Conservation (phyloP, 805 yeast genomes). For the Myxozyma nipponensis region DNA sequence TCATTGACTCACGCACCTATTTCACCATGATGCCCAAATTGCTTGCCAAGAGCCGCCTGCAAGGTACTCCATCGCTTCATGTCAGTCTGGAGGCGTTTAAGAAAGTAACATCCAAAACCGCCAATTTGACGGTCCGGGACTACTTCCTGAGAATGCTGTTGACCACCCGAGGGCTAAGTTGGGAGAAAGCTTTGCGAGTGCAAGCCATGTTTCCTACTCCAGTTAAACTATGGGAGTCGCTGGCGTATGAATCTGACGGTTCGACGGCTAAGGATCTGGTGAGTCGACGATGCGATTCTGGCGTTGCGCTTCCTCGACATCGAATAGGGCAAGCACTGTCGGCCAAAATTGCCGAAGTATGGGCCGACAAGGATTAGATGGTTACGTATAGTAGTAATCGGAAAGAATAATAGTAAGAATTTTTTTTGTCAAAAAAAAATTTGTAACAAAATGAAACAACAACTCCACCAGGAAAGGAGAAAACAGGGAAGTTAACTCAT, state of each 20-base stretch:
- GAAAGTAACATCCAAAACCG: constrained; percentile 63
- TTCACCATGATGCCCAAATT: constrained; percentile 11
- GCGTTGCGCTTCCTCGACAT: constrained; percentile 43
- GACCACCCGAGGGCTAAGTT: constrained; percentile 73
- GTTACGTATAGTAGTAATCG: background rate
- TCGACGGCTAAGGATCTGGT: constrained; percentile 24
- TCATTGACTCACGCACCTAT: constrained; percentile 17
- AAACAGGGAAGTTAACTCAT: too few relatives aligned
- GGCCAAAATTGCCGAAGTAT: constrained; percentile 50
- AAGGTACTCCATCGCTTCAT: background rate
- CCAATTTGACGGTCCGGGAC: constrained; percentile 68
- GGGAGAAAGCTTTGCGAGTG: constrained; percentile 78
- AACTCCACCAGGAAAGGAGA: too few relatives aligned
- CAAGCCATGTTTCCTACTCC: constrained; percentile 75
- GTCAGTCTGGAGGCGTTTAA: constrained; percentile 45
- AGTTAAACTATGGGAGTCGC: constrained; percentile 50
- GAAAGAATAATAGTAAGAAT: too few relatives aligned
- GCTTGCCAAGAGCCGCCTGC: background rate
- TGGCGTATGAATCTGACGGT: constrained; percentile 36
- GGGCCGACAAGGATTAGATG: constrained; percentile 41
- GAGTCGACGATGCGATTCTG: constrained; percentile 2
- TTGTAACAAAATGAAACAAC: too few relatives aligned
- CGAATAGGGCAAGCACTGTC: constrained; percentile 52
- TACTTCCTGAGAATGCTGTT: constrained; percentile 70
- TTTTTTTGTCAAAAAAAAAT: too few relatives aligned